Evolutionary conservation across 257 asterid genomes (phyloP).

Genomic region (Nicotiana attenuata): DNA sequence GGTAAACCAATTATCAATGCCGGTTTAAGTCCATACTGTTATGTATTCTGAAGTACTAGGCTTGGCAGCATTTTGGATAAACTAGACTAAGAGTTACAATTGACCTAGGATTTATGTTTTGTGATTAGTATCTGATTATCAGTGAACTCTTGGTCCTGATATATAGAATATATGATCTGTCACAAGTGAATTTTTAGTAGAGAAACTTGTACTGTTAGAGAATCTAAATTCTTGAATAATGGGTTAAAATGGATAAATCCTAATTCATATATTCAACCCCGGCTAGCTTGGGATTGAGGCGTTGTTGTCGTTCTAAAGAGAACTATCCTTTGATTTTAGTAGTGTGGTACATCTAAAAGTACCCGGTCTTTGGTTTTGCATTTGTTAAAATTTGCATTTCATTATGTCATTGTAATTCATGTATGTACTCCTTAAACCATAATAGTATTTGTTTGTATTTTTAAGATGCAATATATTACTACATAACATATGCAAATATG

Average conservation of each 20-base stretch:
- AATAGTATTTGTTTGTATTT: not conserved
- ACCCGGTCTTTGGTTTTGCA: not conserved
- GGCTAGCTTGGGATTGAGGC: not conserved
- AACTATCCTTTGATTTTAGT: not conserved
- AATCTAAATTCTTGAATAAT: not conserved
- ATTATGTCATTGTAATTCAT: not conserved
- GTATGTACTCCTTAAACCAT: not conserved
- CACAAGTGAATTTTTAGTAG: not conserved
- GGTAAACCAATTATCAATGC: not conserved
- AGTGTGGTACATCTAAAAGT: not conserved
- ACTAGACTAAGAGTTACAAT: not conserved
- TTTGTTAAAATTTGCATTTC: not conserved
- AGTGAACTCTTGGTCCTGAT: not conserved
- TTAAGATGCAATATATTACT: not conserved
- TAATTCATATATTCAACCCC: not conserved
- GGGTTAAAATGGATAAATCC: not conserved
- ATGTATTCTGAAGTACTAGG: not conserved
- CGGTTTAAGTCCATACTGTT: not conserved
- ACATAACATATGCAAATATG: not conserved
- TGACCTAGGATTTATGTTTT: slow-evolving; percentile 1
- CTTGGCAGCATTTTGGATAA: not conserved
- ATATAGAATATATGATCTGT: not conserved
- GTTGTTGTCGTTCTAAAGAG: not conserved
- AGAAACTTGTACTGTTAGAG: not conserved
- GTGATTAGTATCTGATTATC: not conserved